Evolutionary conservation across 805 yeast species (phyloP).

Genomic region (Sugiyamaella valdiviana): DNA sequence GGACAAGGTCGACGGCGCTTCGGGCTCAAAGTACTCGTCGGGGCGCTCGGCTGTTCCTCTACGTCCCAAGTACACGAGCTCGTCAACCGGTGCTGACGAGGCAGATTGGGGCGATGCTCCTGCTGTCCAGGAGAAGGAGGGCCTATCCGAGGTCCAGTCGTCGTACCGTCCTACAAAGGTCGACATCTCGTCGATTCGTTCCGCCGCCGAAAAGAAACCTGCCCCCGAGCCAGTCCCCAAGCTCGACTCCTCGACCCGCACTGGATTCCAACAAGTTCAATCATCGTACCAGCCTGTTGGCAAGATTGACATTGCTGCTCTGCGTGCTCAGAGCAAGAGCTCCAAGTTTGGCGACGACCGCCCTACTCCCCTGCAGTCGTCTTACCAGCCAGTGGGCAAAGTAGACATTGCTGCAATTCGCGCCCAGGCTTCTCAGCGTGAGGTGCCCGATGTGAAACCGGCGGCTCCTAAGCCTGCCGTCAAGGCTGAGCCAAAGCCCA

Average conservation of each 20-base stretch:
- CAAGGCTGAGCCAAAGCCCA: constrained; percentile 2
- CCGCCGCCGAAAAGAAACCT: constrained; percentile 33
- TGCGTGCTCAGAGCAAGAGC: constrained; percentile 34
- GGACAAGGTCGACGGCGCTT: constrained; percentile 75
- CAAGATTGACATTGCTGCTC: constrained; percentile 46
- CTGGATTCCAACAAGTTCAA: constrained; percentile 18
- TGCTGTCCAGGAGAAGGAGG: constrained; percentile 30
- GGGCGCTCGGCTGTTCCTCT: constrained; percentile 26
- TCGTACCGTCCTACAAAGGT: constrained; percentile 66
- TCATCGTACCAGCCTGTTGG: constrained; percentile 57
- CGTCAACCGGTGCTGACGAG: constrained; percentile 35
- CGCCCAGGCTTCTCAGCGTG: too few relatives aligned
- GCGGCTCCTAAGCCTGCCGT: constrained; percentile 6
- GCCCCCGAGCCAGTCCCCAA: constrained; percentile 29
- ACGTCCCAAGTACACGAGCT: constrained; percentile 33
- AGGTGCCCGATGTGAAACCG: constrained; percentile 5
- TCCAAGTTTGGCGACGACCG: constrained; percentile 33
- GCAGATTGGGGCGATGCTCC: constrained; percentile 72
- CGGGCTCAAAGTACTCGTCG: constrained; percentile 87
- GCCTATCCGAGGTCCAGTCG: constrained; percentile 40
- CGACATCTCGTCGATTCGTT: constrained; percentile 43
- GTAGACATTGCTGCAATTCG: constrained; percentile 45
- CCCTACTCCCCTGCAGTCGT: constrained; percentile 36
- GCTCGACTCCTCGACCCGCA: constrained; percentile 19
- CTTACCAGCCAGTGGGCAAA: constrained; percentile 59